Conservation (phyloP, 495 filamentous ascomycete species). For the Halenospora varia region DNA sequence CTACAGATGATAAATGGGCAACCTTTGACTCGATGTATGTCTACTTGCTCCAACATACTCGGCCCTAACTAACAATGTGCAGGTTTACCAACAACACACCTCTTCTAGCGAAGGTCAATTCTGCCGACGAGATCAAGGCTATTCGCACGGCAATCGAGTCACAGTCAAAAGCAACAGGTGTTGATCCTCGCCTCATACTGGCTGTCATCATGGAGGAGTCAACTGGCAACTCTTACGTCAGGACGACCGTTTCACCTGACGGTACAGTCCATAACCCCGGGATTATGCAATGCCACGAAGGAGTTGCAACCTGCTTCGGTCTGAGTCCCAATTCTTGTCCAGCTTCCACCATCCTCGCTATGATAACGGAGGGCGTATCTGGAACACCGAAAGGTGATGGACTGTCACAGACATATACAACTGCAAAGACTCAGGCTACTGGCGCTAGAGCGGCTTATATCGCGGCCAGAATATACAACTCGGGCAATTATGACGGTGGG, state of each 20-base stretch:
- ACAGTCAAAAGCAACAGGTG: constrained; percentile 31
- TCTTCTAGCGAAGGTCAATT: constrained; percentile 20
- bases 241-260: constrained; percentile 41
- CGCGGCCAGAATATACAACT: constrained; percentile 53
- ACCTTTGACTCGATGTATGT: constrained; percentile 22
- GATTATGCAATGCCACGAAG: constrained; percentile 52
- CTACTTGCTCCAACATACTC: not conserved
- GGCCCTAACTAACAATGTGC: not conserved
- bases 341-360: constrained; percentile 34
- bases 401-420: constrained; percentile 33
- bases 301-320: constrained; percentile 38
- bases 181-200: constrained; percentile 39
- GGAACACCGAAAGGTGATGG: constrained; percentile 41
- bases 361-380: constrained; percentile 45
- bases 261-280: constrained; percentile 47
- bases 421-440: constrained; percentile 16
- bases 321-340: constrained; percentile 41
- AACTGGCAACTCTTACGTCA: constrained; percentile 47
- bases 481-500: constrained; percentile 37
- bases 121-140: constrained; percentile 30
- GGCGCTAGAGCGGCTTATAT: constrained; percentile 41
- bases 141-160: constrained; percentile 35
- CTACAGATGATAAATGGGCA: constrained; percentile 15
- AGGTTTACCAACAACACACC: constrained; percentile 5
- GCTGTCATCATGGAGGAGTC: constrained; percentile 54